These are phyloP conservation scores for Hypsizygus marmoreus DNA, from an alignment of 768 basidiomycete species.

Conservation along the genomic window DNA sequence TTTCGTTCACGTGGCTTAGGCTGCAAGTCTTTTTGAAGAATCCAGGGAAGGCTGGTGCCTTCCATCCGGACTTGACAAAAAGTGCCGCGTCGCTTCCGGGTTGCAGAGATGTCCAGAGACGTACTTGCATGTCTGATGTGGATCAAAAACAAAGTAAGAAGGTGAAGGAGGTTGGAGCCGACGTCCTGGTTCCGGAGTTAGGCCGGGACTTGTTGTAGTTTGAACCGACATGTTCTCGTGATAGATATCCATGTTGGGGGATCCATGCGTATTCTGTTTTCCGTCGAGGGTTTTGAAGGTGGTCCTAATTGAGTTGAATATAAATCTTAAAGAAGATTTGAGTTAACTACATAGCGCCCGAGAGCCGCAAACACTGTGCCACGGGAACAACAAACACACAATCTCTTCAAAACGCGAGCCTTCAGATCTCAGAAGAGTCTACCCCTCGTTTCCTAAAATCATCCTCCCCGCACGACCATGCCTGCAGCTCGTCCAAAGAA, in stretches of 20 bases:
- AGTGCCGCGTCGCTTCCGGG: conserved; percentile 29
- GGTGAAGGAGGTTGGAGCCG: conserved; percentile 31
- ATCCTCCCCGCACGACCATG: conserved; percentile 47
- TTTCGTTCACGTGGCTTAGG: conserved; percentile 28
- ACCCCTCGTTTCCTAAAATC: conserved; percentile 33
- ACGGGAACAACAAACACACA: conserved; percentile 45
- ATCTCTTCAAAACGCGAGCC: conserved; percentile 36
- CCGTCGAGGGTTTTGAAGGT: conserved; percentile 29
- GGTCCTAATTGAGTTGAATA: conserved; percentile 37
- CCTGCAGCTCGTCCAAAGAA: conserved; percentile 69
- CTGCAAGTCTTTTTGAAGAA: conserved; percentile 25
- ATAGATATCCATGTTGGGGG: conserved; percentile 35
- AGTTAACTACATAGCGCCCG: conserved; percentile 41
- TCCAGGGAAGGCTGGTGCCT: conserved; percentile 24
- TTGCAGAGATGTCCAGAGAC: too few species aligned
- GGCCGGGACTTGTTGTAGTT: conserved; percentile 36
- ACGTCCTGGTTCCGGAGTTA: conserved; percentile 45
- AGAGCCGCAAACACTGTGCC: conserved; percentile 38
- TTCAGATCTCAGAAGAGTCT: conserved; percentile 23
- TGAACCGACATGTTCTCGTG: conserved; percentile 40
- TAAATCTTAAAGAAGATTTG: conserved; percentile 41
- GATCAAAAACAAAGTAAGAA: conserved; percentile 34
- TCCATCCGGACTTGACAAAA: conserved; percentile 34
- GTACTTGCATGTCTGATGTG: conserved; percentile 32
- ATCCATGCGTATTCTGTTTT: conserved; percentile 23